Conservation (phyloP, 768 basidiomycete genomes). For the Sporobolomyces roseus region DNA sequence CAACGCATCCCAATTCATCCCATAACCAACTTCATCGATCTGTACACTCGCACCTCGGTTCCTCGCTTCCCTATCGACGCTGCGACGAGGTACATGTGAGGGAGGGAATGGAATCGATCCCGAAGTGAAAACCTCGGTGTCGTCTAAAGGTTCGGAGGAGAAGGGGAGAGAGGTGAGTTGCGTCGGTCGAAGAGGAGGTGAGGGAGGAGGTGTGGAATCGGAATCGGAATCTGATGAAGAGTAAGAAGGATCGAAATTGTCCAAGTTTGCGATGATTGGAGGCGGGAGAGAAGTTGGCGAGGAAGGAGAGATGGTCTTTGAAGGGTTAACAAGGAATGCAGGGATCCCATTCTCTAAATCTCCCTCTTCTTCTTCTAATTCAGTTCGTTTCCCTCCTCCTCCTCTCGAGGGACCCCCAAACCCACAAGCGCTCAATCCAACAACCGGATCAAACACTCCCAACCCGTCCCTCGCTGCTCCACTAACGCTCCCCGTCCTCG, state of each 20-base stretch:
- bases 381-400: not conserved
- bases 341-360: not conserved
- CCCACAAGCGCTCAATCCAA: no score
- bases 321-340: no score
- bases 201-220: no score
- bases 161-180: no score
- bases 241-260: not conserved
- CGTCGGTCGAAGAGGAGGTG: no score
- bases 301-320: no score
- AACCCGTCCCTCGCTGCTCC: not conserved
- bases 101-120: not conserved
- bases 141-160: not conserved
- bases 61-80: not conserved
- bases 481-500: not conserved
- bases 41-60: conserved; percentile 5
- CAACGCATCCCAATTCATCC: conserved; percentile 8
- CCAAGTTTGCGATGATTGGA: no score
- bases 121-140: no score
- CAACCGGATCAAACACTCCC: no score
- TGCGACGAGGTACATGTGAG: not conserved
- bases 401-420: not conserved
- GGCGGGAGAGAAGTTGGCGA: no score
- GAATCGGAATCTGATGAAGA: not conserved
- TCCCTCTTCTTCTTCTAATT: not conserved
- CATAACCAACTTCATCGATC: not conserved